A percentile compares a stretch with the other conserved stretches of the same genome.
Evolutionary conservation across 2,329 filamentous ascomycete species (phyloP).

Genomic region (Phaeosphaeriaceae sp.): DNA sequence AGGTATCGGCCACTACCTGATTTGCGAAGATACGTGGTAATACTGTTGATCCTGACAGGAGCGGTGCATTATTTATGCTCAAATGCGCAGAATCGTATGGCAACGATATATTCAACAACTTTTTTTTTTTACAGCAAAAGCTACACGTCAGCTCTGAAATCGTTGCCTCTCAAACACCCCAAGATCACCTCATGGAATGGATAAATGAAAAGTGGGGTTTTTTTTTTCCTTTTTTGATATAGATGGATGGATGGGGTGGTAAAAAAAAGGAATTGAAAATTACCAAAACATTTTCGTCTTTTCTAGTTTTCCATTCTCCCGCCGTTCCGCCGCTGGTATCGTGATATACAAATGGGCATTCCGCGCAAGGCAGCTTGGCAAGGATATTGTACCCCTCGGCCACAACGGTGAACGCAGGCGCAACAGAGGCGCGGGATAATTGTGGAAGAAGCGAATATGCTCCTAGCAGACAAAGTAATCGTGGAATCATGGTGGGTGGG

Average conservation of each 20-base stretch:
- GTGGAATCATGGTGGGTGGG: background rate
- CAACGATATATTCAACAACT: slow-evolving; percentile 42
- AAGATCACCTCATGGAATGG: background rate
- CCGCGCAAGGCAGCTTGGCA: slow-evolving; percentile 38
- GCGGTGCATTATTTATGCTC: slow-evolving; percentile 32
- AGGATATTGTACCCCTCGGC: slow-evolving; percentile 40
- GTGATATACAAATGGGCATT: slow-evolving; percentile 42
- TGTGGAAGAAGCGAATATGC: background rate
- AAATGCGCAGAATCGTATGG: slow-evolving; percentile 33
- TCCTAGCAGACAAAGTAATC: slow-evolving; percentile 16
- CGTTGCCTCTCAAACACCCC: no score
- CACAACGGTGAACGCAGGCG: slow-evolving; percentile 38
- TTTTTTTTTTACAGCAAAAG: background rate
- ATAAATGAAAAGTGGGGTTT: background rate
- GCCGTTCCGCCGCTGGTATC: slow-evolving; percentile 33
- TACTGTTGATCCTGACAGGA: slow-evolving; percentile 23
- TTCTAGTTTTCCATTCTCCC: slow-evolving; percentile 31
- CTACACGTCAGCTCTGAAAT: no score
- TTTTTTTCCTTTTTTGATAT: no score
- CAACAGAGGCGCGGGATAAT: slow-evolving; percentile 27
- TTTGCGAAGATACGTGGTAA: slow-evolving; percentile 36
- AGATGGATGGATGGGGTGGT: no score
- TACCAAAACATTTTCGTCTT: slow-evolving; percentile 39
- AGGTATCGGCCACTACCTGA: slow-evolving; percentile 35
- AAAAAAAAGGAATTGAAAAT: background rate